phyloP scores from a whole-genome alignment of 768 basidiomycete species.

The Suillus placidus region DNA sequence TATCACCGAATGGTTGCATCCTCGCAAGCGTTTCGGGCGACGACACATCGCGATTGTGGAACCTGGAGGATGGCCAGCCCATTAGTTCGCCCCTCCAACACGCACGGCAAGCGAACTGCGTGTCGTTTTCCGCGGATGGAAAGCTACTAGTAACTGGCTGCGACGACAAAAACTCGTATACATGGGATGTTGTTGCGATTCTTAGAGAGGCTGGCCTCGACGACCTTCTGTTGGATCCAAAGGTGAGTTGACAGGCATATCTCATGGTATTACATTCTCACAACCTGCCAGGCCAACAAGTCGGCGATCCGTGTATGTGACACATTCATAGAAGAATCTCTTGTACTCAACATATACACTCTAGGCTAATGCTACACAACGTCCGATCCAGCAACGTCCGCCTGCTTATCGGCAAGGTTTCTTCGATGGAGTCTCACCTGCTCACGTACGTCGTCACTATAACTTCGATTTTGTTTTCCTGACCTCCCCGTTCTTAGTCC shows the following conservation, averaged over 20 bases:
- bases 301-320: not conserved
- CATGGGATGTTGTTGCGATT: not conserved
- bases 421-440: too few relatives aligned
- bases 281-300: not conserved
- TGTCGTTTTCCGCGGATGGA: not conserved
- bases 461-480: too few relatives aligned
- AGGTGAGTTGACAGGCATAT: too few relatives aligned
- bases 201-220: not conserved
- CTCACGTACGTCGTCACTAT: too few relatives aligned
- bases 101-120: too few relatives aligned
- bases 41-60: too few relatives aligned
- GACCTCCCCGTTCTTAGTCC: too few relatives aligned
- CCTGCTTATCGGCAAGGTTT: too few relatives aligned
- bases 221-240: not conserved
- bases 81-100: not conserved
- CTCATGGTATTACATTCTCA: too few relatives aligned
- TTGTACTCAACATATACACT: not conserved
- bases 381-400: too few relatives aligned
- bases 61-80: not conserved
- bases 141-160: not conserved
- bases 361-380: too few relatives aligned
- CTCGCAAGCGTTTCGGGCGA: too few relatives aligned
- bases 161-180: fast-evolving
- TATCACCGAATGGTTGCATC: not conserved
- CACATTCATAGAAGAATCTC: not conserved